Percentiles rank a stretch among this genome's conserved stretches.
Conservation (phyloP, 768 basidiomycete genomes). For the Rossbeevera mucosa region DNA sequence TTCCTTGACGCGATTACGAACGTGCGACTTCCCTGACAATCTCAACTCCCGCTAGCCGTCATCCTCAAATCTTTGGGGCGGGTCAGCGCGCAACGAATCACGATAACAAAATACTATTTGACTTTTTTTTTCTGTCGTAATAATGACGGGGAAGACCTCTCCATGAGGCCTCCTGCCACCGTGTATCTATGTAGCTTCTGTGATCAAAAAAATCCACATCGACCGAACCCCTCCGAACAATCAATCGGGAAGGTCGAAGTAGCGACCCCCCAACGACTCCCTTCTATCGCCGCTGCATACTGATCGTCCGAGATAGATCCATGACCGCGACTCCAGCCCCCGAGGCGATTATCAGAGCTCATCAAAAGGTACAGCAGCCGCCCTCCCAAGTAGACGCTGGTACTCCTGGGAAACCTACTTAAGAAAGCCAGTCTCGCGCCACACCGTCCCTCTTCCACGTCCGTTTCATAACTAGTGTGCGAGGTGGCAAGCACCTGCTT, state of each 20-base stretch:
- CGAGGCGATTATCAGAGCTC: background rate
- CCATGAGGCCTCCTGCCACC: background rate
- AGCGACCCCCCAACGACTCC: background rate
- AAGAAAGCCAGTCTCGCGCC: background rate
- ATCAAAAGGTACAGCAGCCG: background rate
- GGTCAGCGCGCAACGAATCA: background rate
- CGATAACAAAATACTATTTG: background rate
- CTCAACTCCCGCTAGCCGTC: background rate
- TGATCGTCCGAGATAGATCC: no score
- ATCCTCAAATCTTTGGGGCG: background rate
- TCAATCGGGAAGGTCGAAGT: no score
- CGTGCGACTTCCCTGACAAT: conserved; percentile 2
- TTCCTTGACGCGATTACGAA: conserved; percentile 1
- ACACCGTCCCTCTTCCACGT: background rate
- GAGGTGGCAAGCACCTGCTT: background rate
- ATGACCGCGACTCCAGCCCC: background rate
- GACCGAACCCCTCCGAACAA: background rate
- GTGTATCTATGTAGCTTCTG: background rate
- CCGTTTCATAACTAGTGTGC: background rate
- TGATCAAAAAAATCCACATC: background rate
- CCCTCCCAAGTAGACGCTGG: conserved; percentile 5
- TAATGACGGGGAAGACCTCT: background rate
- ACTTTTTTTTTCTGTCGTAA: background rate
- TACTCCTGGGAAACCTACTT: background rate
- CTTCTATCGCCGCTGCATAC: no score